Evolutionary conservation across 257 asterid species (phyloP).

Genomic region (Plantago ovata): DNA sequence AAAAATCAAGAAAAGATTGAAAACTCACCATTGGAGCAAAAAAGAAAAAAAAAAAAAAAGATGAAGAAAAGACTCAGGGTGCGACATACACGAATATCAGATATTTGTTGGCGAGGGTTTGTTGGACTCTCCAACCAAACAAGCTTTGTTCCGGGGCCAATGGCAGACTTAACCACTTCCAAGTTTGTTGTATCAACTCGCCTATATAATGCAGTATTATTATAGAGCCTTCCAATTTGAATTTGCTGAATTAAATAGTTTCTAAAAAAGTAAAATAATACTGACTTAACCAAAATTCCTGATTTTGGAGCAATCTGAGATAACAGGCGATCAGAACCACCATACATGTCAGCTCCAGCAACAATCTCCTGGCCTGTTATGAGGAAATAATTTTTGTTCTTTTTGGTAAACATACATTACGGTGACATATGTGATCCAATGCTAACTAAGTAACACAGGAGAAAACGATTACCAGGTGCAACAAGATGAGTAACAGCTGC

Average conservation of each 20-base stretch:
- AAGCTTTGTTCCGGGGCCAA: conserved; percentile 71
- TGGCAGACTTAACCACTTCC: conserved; percentile 66
- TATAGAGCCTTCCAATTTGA: conserved; percentile 15
- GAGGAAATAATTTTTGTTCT: background rate
- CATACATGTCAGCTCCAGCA: conserved; percentile 95
- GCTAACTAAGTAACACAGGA: conserved; percentile 1
- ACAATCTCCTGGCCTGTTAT: conserved; percentile 76
- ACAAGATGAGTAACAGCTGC: conserved; percentile 85
- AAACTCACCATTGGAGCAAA: background rate
- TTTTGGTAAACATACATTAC: too few relatives aligned
- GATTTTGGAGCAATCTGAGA: conserved; percentile 75
- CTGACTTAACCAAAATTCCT: conserved; percentile 79
- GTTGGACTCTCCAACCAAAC: conserved; percentile 99
- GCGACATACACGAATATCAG: conserved; percentile 69
- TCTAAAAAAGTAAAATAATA: conserved; percentile 19
- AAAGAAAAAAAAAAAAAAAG: background rate
- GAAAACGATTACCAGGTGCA: conserved; percentile 45
- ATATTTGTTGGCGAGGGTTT: conserved; percentile 89
- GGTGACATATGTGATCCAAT: too few relatives aligned
- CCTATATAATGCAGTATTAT: conserved; percentile 37
- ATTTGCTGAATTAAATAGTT: background rate
- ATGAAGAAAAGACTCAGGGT: background rate
- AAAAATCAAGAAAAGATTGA: too few relatives aligned
- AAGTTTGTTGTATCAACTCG: conserved; percentile 80
- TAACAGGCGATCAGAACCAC: conserved; percentile 93